Conservation (phyloP, 129 eudicot species). For the Centella asiatica region DNA sequence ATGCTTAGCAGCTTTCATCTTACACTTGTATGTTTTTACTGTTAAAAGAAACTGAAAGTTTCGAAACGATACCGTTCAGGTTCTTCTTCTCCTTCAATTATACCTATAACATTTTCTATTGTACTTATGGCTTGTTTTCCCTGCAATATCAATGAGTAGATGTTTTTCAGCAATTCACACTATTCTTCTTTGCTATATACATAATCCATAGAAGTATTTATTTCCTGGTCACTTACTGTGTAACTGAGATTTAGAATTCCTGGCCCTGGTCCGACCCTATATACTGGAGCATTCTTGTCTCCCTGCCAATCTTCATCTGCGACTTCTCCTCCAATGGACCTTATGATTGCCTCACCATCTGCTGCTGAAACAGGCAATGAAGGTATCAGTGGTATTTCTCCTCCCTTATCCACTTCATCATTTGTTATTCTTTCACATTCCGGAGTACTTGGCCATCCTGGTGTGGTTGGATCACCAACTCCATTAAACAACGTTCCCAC, state of each 20-base stretch:
- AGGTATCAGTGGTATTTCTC: slow-evolving; percentile 74
- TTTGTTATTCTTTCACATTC: slow-evolving; percentile 63
- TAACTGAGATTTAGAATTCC: slow-evolving; percentile 55
- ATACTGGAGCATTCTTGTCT: slow-evolving; percentile 60
- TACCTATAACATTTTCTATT: slow-evolving; percentile 69
- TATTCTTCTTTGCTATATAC: background rate
- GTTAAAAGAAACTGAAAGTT: background rate
- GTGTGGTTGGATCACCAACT: slow-evolving; percentile 76
- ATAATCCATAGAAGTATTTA: background rate
- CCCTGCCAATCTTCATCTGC: slow-evolving; percentile 82
- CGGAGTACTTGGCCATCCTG: slow-evolving; percentile 68
- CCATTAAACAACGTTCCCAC: slow-evolving; percentile 72
- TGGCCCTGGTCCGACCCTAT: slow-evolving; percentile 80
- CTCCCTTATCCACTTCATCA: slow-evolving; percentile 56
- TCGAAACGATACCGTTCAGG: slow-evolving; percentile 54
- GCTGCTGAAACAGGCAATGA: slow-evolving; percentile 73
- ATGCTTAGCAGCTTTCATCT: slow-evolving; percentile 11
- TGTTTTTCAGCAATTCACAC: background rate
- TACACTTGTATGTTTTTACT: background rate
- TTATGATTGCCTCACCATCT: slow-evolving; percentile 67
- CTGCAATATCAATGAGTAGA: slow-evolving; percentile 23
- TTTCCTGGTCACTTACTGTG: slow-evolving; percentile 24
- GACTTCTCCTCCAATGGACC: slow-evolving; percentile 51
- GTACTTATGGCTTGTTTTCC: slow-evolving; percentile 59
- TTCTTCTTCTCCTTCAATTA: slow-evolving; percentile 77